Evolutionary conservation across 163 green algal species (phyloP), one percentile per base, ranked within the genome.

Genomic region (Volvox carteri): DNA sequence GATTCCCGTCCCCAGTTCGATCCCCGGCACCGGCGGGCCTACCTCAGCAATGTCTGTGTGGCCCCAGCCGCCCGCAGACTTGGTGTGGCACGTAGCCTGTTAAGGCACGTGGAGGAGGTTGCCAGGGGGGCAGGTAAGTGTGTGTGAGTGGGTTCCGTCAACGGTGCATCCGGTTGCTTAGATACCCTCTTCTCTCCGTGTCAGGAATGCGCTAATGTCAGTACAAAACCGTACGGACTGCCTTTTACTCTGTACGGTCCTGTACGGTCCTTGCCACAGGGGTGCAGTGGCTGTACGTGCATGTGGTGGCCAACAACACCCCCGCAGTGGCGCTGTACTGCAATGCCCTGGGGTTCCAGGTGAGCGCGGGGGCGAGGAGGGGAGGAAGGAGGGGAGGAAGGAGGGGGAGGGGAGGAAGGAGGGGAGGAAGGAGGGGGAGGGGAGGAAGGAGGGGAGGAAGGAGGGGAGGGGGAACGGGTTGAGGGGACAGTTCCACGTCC

Each of bases 31-130:
- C 83, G 83, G 50, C 87, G 95, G 0, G 96, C 95, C 23, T 98
- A 98, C 86, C 91, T 98, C 19, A 95, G 92, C 84, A 98, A 98
- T 77, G 94, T 98, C 12, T 98, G 96, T 68, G 94, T 97, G 4
- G 90, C 94, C 39, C 70, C 86, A 16, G 90, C 85, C 1, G 96
- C 94, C 0, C 87, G 94, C 76, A 90, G 96, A 21, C 90, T 89
- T 30, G 94, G 95, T 4, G 76, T 96, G 28, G 94, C 92, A 0
- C 44, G 78, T 28, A 30, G 46, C 2, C 80, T 93, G 54, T 79
- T 93, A 21, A 11, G 56, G 33, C 37, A 68, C 7, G 85, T 65
- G 33, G 84, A 90, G 85, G 44, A 44, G 4, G 54, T 30, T 7
- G 88, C 88, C 23, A 25, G 44, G 42, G 2, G 67, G 1, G 30